A percentile compares a stretch with the other conserved stretches of the same genome.
phyloP scores from a whole-genome alignment of 169 alveolate genomes.

The Cryptosporidium muris region DNA sequence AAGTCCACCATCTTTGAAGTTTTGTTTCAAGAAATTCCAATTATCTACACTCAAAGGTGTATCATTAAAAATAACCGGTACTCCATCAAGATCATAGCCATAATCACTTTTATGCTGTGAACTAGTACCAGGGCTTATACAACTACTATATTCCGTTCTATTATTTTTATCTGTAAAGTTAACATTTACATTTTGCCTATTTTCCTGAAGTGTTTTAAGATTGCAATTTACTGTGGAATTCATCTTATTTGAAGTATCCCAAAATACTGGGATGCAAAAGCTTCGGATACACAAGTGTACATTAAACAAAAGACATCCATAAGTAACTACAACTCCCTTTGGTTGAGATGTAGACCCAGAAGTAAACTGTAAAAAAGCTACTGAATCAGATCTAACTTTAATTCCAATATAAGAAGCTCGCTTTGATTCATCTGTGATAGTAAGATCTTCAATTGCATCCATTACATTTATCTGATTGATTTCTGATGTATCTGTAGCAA shows the following conservation, averaged over 20 bases:
- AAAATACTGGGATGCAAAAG: constrained; percentile 34
- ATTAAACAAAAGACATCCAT: constrained; percentile 72
- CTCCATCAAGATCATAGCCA: too few species aligned
- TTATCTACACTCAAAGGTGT: constrained; percentile 2
- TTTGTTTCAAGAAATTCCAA: neutral
- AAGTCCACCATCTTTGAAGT: constrained; percentile 16
- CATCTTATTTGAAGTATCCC: neutral
- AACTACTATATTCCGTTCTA: too few species aligned
- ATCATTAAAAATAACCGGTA: too few species aligned
- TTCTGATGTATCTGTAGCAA: constrained; percentile 50
- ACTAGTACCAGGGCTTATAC: too few species aligned
- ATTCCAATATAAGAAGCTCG: constrained; percentile 14
- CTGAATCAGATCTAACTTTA: constrained; percentile 34
- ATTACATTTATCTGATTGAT: constrained; percentile 7
- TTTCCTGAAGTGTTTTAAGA: neutral
- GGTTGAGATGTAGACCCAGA: constrained; percentile 77
- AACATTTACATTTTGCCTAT: too few species aligned
- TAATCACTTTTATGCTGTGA: neutral
- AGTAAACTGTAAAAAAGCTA: constrained; percentile 75
- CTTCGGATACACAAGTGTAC: constrained; percentile 53
- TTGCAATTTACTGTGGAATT: constrained; percentile 13
- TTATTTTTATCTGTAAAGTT: too few species aligned
- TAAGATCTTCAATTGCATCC: constrained; percentile 7
- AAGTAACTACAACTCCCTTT: constrained; percentile 74
- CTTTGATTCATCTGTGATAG: neutral